phyloP scores from a whole-genome alignment of 495 filamentous ascomycete species.

The Aspergillus coremiiformis region DNA sequence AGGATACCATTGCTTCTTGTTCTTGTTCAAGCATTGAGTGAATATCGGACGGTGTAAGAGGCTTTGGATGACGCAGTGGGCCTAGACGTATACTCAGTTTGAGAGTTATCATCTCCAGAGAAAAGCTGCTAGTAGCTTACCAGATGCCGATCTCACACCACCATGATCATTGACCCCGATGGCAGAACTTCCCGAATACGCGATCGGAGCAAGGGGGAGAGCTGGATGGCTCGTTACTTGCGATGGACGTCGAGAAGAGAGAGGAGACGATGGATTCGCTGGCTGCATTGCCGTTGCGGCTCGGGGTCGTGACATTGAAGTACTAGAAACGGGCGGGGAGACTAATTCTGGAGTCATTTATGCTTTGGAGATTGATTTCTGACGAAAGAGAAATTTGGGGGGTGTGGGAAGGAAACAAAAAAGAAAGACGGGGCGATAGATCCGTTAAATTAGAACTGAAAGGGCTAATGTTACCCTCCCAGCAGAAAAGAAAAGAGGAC shows the following conservation, averaged over 20 bases:
- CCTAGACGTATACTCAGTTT: conserved; percentile 25
- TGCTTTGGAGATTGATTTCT: too few species aligned
- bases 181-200: conserved; percentile 23
- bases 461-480: background rate
- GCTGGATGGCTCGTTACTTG: conserved; percentile 43
- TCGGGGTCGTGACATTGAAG: conserved; percentile 34
- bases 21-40: conserved; percentile 85
- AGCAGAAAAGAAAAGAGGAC: background rate
- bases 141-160: conserved; percentile 52
- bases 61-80: conserved; percentile 72
- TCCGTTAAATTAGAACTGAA: background rate
- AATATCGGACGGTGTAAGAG: conserved; percentile 77
- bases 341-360: conserved; percentile 60
- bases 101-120: background rate
- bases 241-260: conserved; percentile 40
- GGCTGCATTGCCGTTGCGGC: conserved; percentile 46
- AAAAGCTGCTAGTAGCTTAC: conserved; percentile 22
- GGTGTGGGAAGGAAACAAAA: background rate
- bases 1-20: conserved; percentile 81
- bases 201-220: conserved; percentile 25
- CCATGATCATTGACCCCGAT: conserved; percentile 42
- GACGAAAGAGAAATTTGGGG: too few species aligned
- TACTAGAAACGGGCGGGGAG: conserved; percentile 49
- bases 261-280: conserved; percentile 34
- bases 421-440: background rate